Base-by-base conservation (phyloP, 75 land plant species). In the Isoetes taiwanensis region DNA sequence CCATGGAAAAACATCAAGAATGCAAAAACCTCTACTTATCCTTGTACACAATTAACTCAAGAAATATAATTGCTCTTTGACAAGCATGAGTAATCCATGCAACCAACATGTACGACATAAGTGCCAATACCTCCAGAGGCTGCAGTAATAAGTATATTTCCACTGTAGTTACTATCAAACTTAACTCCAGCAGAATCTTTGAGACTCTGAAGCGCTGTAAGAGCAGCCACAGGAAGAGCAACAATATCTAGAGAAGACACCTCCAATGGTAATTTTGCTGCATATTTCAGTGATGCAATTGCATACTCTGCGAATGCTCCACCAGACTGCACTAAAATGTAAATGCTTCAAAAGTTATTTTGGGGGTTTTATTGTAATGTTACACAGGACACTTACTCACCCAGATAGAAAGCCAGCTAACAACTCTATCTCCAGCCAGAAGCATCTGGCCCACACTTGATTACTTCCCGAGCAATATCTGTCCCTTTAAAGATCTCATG, bases 71-170 rank as follows among this genome's bases (percentile, higher is more conserved):
- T 12, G 1, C 24, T 58, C 20, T 6, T 1, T 6, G 35, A 20
- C 2, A 58, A 16, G 27, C 16, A 11, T 58, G 24, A 20, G n/a
- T 10, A 25, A 42, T n/a, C n/a, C n/a, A n/a, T n/a, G n/a, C n/a
- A n/a, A n/a, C n/a, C n/a, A n/a, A 75, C 77, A 68, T 76, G 78
- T 14, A 76, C 81, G 10, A 74, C 81, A 43, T 74, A 80, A 25
- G 67, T 74, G 5, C 89, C 89, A 16, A 84, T 84, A 25, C 84
- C 89, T 24, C 84, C 89, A 12, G 85, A 84, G 6, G 84, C 89
- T 27, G 78, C 89, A n/a, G 89, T 80, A 41, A 84, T 48, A 21
- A 84, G 79, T 40, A 84, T 24, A 59, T 84, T 80, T 23, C 28
- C 32, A 23, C 30, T 27, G 24, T 60, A 34, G 17, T 69, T 62